Evolutionary conservation across 768 basidiomycete genomes (phyloP).

Genomic region (Phlegmacium glaucopus): DNA sequence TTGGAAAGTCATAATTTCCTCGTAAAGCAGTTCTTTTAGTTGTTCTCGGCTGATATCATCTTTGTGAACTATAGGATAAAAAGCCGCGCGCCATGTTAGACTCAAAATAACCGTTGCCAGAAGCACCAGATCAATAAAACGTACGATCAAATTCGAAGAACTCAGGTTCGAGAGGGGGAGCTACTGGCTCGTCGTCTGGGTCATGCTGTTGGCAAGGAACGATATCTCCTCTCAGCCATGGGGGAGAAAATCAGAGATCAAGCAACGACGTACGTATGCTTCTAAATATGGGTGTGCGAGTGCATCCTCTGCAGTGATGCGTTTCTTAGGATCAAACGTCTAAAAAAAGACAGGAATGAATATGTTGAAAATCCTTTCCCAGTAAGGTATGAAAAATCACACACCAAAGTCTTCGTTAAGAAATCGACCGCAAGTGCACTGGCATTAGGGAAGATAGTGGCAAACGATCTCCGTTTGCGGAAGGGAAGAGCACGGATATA

Average conservation of each 20-base stretch:
- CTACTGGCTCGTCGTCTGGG: constrained; percentile 94
- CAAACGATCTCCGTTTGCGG: constrained; percentile 81
- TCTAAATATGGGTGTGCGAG: constrained; percentile 94
- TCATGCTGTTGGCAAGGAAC: constrained; percentile 59
- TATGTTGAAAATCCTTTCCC: too few relatives aligned
- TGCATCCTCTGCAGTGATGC: constrained; percentile 91
- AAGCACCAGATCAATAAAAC: constrained; percentile 23
- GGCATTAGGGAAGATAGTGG: constrained; percentile 87
- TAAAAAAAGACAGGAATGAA: constrained; percentile 27
- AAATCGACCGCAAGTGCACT: constrained; percentile 67
- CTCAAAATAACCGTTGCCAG: constrained; percentile 1
- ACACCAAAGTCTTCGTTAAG: constrained; percentile 78
- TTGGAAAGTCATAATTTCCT: constrained; percentile 91
- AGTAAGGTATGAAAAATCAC: constrained; percentile 14
- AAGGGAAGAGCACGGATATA: constrained; percentile 95
- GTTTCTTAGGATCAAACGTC: constrained; percentile 98
- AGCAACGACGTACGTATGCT: constrained; percentile 65
- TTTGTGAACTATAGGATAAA: constrained; percentile 72
- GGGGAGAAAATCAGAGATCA: not conserved
- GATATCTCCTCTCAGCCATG: too few relatives aligned
- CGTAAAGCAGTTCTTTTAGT: constrained; percentile 89
- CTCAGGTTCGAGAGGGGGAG: constrained; percentile 90
- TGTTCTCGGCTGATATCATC: constrained; percentile 95
- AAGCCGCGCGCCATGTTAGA: not conserved
- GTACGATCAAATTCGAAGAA: constrained; percentile 97